Base-by-base conservation (phyloP, 805 yeast genomes). In the Metschnikowia reukaufii region DNA sequence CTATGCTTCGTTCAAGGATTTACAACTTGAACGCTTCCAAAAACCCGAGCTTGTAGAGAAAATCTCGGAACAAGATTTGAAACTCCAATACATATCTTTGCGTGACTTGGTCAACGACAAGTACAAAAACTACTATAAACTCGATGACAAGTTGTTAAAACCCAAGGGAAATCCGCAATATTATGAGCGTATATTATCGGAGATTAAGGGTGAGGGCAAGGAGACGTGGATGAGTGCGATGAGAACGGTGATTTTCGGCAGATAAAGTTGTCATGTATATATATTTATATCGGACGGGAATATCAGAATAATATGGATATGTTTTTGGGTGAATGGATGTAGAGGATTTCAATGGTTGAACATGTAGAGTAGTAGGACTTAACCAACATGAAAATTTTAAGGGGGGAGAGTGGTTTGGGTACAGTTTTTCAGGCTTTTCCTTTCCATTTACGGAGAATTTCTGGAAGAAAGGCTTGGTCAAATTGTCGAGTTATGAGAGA, bases 151-250 rank as follows among this genome's bases (percentile, higher is more conserved):
- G 61, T 66, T 90, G 54, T 66, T 80, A 58, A 73, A 66, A 55
- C 97, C 97, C n/a, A 83, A 84, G 58, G 96, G 96, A 1, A 87
- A 88, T 65, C 89, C 96, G 2, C 65, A 75, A 39, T 90, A 90
- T 61, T 90, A 90, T 60, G 78, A 74, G 34, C 76, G 94, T 59
- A 73, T 90, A 44, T 55, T 84, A 66, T 73, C 76, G 21, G 96
- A 88, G 62, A 77, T 90, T 35, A 73, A 76, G 49, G 91, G 92
- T 19, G 83, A 83, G 58, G 76, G 78, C 59, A 83, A 79, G 63
- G 96, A 87, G 65, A 76, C 79, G 13, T 64, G 84, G 42, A 63
- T 78, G 44, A 68, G 81, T 33, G 95, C 94, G 17, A 59, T 86
- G 63, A 81, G 83, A 65, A 86, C 91, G 16, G 88, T 89, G 25